These are phyloP conservation scores for Raphanus raphanistrum DNA, from an alignment of 345 rosid species.

Conservation along the genomic window DNA sequence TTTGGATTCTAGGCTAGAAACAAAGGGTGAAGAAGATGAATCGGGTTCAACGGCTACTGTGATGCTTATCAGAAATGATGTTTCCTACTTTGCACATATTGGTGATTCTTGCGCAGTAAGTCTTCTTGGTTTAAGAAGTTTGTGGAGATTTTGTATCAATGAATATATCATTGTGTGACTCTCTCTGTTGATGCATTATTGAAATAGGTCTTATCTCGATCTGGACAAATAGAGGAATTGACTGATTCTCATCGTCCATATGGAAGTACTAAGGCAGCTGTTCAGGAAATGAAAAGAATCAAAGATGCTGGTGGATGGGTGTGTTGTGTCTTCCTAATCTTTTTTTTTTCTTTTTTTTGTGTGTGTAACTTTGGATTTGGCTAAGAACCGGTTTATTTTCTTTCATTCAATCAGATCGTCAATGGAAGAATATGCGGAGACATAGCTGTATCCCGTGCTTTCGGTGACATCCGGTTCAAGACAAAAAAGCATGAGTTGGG, in stretches of 20 bases:
- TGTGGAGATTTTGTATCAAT: background rate
- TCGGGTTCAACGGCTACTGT: conserved; percentile 94
- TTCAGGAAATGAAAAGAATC: conserved; percentile 78
- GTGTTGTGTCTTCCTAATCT: conserved; percentile 27
- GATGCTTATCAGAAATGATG: conserved; percentile 56
- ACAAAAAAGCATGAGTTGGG: conserved; percentile 81
- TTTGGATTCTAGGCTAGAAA: conserved; percentile 60
- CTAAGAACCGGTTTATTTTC: background rate
- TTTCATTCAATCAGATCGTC: conserved; percentile 47
- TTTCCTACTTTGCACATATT: conserved; percentile 69
- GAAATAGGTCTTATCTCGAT: conserved; percentile 72
- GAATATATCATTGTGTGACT: too few species aligned
- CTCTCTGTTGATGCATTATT: background rate
- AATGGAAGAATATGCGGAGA: conserved; percentile 97
- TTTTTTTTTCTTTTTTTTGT: background rate
- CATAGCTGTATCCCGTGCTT: conserved; percentile 92
- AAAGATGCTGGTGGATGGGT: conserved; percentile 99
- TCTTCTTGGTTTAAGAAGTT: background rate
- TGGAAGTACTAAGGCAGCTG: conserved; percentile 68
- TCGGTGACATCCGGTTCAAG: conserved; percentile 89
- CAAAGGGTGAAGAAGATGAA: conserved; percentile 53
- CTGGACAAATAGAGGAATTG: conserved; percentile 68
- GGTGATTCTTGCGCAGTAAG: conserved; percentile 86
- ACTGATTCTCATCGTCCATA: conserved; percentile 87
- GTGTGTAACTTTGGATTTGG: background rate